A percentile compares a stretch with the other conserved stretches of the same genome.
Conservation (phyloP, 768 basidiomycete species). For the Leccinellum luteum region DNA sequence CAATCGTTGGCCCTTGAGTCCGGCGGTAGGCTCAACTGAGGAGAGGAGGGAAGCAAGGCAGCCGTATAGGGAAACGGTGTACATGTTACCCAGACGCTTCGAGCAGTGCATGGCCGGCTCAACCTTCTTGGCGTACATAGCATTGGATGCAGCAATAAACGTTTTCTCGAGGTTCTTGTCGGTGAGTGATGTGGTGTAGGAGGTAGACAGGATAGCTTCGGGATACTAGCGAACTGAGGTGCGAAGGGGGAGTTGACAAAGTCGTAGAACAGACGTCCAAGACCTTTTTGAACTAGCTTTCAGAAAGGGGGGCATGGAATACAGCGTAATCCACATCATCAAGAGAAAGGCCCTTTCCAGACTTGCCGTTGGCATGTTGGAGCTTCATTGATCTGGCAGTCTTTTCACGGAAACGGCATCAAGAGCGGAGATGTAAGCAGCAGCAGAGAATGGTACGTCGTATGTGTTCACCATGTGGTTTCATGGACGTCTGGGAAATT, state of each 20-base stretch:
- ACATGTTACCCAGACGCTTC: constrained; percentile 95
- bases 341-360: constrained; percentile 56
- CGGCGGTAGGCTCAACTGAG: constrained; percentile 62
- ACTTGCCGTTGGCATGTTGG: constrained; percentile 33
- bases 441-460: constrained; percentile 95
- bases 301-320: constrained; percentile 98
- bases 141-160: constrained; percentile 78
- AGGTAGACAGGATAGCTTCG: constrained; percentile 62
- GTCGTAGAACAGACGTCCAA: constrained; percentile 89
- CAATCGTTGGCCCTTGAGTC: constrained; percentile 79
- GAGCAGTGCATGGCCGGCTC: constrained; percentile 85
- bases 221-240: constrained; percentile 68
- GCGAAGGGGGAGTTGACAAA: constrained; percentile 76
- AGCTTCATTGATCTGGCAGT: constrained; percentile 60
- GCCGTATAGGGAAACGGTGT: constrained; percentile 94
- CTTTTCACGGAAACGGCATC: constrained; percentile 88
- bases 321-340: constrained; percentile 88
- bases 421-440: constrained; percentile 91
- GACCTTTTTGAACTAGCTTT: constrained; percentile 97
- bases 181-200: constrained; percentile 73
- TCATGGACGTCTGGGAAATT: constrained; percentile 80
- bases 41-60: constrained; percentile 87
- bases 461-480: constrained; percentile 97
- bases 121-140: constrained; percentile 70
- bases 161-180: constrained; percentile 97